phyloP scores from a whole-genome alignment of 495 filamentous ascomycete genomes.

The Tuber magnatum region DNA sequence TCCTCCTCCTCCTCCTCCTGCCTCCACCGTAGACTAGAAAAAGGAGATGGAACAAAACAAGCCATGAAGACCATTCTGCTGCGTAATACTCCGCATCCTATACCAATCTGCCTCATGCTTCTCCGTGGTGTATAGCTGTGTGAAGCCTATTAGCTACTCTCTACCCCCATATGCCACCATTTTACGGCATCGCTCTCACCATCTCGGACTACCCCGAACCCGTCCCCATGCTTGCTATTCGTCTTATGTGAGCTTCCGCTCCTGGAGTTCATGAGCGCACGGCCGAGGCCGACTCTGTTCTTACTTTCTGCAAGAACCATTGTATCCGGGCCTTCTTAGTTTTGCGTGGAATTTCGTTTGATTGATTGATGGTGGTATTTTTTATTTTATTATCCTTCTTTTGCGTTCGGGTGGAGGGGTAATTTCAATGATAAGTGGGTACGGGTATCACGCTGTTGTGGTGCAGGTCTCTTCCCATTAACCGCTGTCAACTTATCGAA shows the following conservation, averaged over 20 bases:
- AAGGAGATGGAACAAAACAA: constrained; percentile 40
- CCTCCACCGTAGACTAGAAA: constrained; percentile 20
- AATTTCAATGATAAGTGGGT: background rate
- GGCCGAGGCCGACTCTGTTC: constrained; percentile 81
- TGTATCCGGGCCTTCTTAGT: constrained; percentile 40
- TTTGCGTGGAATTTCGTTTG: background rate
- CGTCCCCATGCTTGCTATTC: constrained; percentile 20
- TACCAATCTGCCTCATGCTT: constrained; percentile 73
- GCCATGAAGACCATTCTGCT: constrained; percentile 87
- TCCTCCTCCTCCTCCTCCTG: background rate
- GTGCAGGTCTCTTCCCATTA: background rate
- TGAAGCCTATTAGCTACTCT: constrained; percentile 12
- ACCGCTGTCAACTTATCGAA: constrained; percentile 9
- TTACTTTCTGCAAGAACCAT: constrained; percentile 97
- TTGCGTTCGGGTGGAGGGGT: background rate
- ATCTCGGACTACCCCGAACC: constrained; percentile 18
- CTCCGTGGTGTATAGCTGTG: constrained; percentile 41
- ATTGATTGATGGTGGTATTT: background rate
- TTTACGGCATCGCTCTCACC: constrained; percentile 17
- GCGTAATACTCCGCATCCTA: constrained; percentile 97
- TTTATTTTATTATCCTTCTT: background rate
- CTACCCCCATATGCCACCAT: constrained; percentile 42
- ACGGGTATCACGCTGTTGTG: background rate
- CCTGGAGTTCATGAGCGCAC: constrained; percentile 42
- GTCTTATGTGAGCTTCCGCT: constrained; percentile 16